Evolutionary conservation across 176 grass and related monocot species (phyloP).

Genomic region (Puccinellia tenuiflora): DNA sequence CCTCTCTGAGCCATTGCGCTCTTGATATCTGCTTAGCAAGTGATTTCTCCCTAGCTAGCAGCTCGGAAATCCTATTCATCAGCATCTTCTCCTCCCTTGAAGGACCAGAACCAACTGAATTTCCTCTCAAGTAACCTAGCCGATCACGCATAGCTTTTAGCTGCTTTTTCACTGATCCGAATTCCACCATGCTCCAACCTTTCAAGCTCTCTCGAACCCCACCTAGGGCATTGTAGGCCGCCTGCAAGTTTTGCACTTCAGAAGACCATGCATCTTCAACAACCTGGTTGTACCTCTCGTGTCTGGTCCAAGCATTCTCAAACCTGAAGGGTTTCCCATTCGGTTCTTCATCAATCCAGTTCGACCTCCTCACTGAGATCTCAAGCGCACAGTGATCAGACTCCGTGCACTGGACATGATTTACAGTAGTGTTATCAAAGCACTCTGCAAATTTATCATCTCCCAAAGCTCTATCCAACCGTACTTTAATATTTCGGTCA

Average conservation of each 20-base stretch:
- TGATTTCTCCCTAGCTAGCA: too few relatives aligned
- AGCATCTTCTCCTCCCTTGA: too few relatives aligned
- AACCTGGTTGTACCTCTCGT: background rate
- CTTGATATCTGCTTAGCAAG: fast-evolving
- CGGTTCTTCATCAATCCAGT: background rate
- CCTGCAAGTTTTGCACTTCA: background rate
- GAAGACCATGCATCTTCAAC: background rate
- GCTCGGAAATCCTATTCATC: too few relatives aligned
- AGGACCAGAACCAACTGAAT: fast-evolving
- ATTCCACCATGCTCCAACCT: background rate
- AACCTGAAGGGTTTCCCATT: background rate
- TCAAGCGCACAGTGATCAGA: background rate
- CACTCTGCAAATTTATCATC: background rate
- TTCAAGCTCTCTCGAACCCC: background rate
- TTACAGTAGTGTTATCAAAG: background rate
- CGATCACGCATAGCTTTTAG: background rate
- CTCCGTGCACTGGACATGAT: background rate
- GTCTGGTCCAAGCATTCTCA: background rate
- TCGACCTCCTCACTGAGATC: background rate
- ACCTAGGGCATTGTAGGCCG: background rate
- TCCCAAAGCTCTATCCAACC: background rate
- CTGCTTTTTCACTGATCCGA: background rate
- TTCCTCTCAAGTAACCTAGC: fast-evolving
- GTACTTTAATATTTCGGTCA: background rate
- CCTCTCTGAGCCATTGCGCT: too few relatives aligned